Base-by-base conservation (phyloP, 768 basidiomycete species). In the Panus rudis region DNA sequence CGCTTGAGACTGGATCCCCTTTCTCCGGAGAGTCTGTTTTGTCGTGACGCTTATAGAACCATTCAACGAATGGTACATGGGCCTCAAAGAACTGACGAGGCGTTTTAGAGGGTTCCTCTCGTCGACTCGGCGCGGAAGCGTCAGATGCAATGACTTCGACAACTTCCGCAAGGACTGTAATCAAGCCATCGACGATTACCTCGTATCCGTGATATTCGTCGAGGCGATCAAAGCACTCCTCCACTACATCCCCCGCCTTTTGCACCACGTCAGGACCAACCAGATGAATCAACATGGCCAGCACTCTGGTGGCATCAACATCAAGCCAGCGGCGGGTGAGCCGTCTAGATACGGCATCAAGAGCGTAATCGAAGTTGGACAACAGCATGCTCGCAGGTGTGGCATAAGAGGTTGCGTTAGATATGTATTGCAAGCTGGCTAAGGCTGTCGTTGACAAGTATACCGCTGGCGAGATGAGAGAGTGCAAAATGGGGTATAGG, bases 151-250 rank as follows among this genome's bases (percentile, higher is more conserved):
- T 78, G 25, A 82, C 85, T 41, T 79, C 79, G 42, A 96, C 74
- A 10, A 99, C 82, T 49, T 94, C 88, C 31, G 75, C 76, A 34
- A 99, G 63, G 6, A 96, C 93, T 35, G 88, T 88, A 20, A 97
- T 69, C 3, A 99, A 70, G 0, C 90, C 87, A 49, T 92, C 87
- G 2, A 93, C 88, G 17, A 98, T 65, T 21, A 81, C 59, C 17
- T 81, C 79, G 63, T 99, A 97, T 12, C 92, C 94, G 60, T 98
- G 94, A 58, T 79, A 98, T 50, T 96, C 92, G 55, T 98, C 96
- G 16, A 98, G 69, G 22, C 92, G 80, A 62, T 97, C 94, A 52
- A 98, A 98, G 48, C 94, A 93, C 61, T 96, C 93, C 61, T 96
- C 94, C 8, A 98, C 92, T 8, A 98, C 81, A 60, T 97, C 96